phyloP scores from a whole-genome alignment of 2,329 filamentous ascomycete genomes.

The Scolecobasidium constrictum region DNA sequence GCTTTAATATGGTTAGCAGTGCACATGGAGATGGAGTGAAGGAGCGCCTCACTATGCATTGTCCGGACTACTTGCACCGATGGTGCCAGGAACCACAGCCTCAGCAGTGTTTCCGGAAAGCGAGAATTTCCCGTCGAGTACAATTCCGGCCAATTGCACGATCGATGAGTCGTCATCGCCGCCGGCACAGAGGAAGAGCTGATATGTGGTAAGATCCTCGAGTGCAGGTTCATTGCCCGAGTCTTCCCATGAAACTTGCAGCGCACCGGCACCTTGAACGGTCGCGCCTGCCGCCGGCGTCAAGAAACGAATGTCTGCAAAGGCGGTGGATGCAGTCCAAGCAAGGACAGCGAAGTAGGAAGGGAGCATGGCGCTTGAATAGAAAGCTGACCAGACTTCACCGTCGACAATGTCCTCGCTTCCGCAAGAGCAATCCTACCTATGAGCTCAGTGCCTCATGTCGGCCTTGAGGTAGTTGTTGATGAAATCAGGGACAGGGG shows the following conservation, averaged over 20 bases:
- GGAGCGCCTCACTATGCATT: conserved; percentile 44
- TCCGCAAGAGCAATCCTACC: too few relatives aligned
- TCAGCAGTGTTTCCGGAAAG: conserved; percentile 30
- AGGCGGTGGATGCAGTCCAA: conserved; percentile 15
- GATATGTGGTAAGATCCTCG: conserved; percentile 41
- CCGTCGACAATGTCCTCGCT: too few relatives aligned
- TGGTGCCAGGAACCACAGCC: conserved; percentile 31
- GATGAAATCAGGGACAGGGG: too few relatives aligned
- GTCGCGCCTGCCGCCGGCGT: conserved; percentile 40
- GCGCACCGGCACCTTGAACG: conserved; percentile 36
- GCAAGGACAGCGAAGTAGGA: conserved; percentile 5
- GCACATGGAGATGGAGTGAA: neutral
- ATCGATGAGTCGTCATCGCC: conserved; percentile 37
- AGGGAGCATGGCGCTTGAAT: conserved; percentile 2
- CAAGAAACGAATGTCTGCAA: conserved; percentile 45
- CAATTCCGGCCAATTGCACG: conserved; percentile 29
- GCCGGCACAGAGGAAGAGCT: conserved; percentile 50
- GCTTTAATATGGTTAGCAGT: conserved; percentile 22
- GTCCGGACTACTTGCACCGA: conserved; percentile 29
- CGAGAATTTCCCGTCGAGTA: conserved; percentile 24
- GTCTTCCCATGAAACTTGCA: conserved; percentile 48
- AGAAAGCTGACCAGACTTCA: too few relatives aligned
- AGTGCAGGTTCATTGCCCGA: conserved; percentile 39
- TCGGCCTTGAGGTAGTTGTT: too few relatives aligned
- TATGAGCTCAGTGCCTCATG: too few relatives aligned